phyloP scores from a whole-genome alignment of 352 stramenopile species.

The Blastocystis sp. region DNA sequence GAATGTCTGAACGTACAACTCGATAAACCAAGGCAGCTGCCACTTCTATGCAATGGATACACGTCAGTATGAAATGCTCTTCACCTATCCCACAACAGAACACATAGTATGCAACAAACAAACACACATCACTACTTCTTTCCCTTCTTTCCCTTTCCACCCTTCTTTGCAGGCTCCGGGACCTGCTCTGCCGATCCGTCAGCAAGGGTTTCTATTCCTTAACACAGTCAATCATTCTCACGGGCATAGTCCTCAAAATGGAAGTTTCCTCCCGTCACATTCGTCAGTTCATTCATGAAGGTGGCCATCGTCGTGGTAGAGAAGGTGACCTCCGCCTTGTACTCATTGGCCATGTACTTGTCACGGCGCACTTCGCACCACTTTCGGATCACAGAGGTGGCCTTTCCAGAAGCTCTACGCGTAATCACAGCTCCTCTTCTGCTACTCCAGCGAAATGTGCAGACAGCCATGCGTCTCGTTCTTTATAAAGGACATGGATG shows the following conservation, averaged over 20 bases:
- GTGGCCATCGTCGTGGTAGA: slow-evolving; percentile 48
- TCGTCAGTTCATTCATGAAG: slow-evolving; percentile 54
- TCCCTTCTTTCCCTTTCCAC: slow-evolving; percentile 46
- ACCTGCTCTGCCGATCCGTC: background rate
- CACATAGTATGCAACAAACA: slow-evolving; percentile 1
- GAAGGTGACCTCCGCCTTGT: slow-evolving; percentile 41
- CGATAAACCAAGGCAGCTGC: background rate
- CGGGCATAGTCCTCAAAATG: slow-evolving; percentile 31
- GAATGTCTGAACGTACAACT: background rate
- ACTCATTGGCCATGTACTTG: slow-evolving; percentile 22
- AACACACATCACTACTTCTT: background rate
- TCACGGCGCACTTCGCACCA: slow-evolving; percentile 44
- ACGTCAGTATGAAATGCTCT: background rate
- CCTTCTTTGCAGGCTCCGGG: background rate
- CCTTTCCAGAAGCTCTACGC: slow-evolving; percentile 34
- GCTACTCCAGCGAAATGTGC: slow-evolving; percentile 27
- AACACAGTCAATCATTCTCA: background rate
- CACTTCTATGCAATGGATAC: background rate
- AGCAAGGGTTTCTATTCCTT: background rate
- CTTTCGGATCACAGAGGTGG: slow-evolving; percentile 5
- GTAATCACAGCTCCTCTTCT: background rate
- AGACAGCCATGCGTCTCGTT: slow-evolving; percentile 53
- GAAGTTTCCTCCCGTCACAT: slow-evolving; percentile 13
- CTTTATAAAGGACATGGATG: slow-evolving; percentile 42
- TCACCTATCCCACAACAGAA: background rate